Conservation (phyloP, 208 protist genomes). For the Crithidia sp. region DNA sequence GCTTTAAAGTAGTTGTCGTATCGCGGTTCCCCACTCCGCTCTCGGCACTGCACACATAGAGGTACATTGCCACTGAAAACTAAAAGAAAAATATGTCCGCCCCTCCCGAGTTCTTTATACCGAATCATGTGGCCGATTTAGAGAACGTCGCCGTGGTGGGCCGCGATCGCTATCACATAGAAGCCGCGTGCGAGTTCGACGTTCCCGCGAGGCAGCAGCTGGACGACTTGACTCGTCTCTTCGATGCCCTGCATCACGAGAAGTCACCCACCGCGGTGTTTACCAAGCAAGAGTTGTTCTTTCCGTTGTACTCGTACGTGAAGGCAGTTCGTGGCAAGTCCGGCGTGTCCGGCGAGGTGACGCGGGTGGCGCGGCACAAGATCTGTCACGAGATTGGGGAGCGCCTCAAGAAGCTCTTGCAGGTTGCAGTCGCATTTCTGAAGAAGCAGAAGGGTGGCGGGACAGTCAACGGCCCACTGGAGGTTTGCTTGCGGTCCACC, state of each 20-base stretch:
- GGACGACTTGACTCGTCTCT: constrained; percentile 80
- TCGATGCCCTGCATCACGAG: constrained; percentile 79
- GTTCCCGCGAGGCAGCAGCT: constrained; percentile 73
- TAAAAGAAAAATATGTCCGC: constrained; percentile 35
- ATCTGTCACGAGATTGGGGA: constrained; percentile 90
- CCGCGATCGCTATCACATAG: constrained; percentile 60
- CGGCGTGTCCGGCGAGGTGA: constrained; percentile 34
- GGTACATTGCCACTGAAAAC: not conserved
- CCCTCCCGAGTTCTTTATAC: constrained; percentile 79
- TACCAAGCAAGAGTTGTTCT: constrained; percentile 71
- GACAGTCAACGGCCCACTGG: constrained; percentile 40
- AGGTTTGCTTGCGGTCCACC: constrained; percentile 80
- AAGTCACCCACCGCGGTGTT: constrained; percentile 87
- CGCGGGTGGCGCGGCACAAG: constrained; percentile 74
- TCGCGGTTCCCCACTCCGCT: no score
- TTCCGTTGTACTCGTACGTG: constrained; percentile 71
- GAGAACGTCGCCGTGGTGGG: constrained; percentile 54
- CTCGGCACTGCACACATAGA: no score
- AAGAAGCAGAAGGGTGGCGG: constrained; percentile 34
- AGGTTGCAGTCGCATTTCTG: constrained; percentile 71
- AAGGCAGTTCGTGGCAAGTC: constrained; percentile 66
- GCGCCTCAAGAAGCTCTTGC: constrained; percentile 83
- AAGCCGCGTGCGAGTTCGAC: constrained; percentile 69
- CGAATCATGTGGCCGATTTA: constrained; percentile 58
- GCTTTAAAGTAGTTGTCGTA: not conserved